A percentile compares a stretch with the other conserved stretches of the same genome.
Conservation (phyloP, 495 filamentous ascomycete genomes). For the Aspergillus kassunensis region DNA sequence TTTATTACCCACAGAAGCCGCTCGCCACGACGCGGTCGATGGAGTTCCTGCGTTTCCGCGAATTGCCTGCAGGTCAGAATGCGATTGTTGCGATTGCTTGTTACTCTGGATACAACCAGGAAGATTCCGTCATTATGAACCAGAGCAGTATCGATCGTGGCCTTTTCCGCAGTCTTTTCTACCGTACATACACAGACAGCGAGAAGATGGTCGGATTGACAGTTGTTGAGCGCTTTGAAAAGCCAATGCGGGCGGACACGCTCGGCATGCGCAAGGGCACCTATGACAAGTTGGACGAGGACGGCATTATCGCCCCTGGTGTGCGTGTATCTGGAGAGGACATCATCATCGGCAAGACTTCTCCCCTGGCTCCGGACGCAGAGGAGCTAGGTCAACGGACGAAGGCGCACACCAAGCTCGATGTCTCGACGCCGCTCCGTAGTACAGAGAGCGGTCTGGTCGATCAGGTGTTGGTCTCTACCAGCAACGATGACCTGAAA, state of each 20-base stretch:
- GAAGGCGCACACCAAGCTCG: conserved; percentile 83
- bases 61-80: conserved; percentile 95
- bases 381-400: conserved; percentile 92
- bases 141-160: conserved; percentile 97
- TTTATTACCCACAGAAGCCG: conserved; percentile 98
- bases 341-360: conserved; percentile 98
- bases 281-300: conserved; percentile 95
- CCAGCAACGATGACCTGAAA: conserved; percentile 75
- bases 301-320: conserved; percentile 89
- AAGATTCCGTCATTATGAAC: conserved; percentile 99
- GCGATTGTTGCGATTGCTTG: conserved; percentile 96
- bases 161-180: conserved; percentile 96
- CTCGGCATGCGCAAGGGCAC: conserved; percentile 89
- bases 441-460: conserved; percentile 96
- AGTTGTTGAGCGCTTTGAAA: conserved; percentile 89
- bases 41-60: conserved; percentile 97
- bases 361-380: conserved; percentile 84
- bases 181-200: conserved; percentile 90
- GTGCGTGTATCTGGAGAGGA: conserved; percentile 94
- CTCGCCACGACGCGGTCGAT: conserved; percentile 94
- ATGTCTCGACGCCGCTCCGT: conserved; percentile 88
- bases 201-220: conserved; percentile 92
- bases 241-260: conserved; percentile 82
- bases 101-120: conserved; percentile 99
- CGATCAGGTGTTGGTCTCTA: conserved; percentile 87